Percentiles rank a stretch among this genome's conserved stretches.
phyloP scores from a whole-genome alignment of 768 basidiomycete species.

The Phylloporus scabripes region DNA sequence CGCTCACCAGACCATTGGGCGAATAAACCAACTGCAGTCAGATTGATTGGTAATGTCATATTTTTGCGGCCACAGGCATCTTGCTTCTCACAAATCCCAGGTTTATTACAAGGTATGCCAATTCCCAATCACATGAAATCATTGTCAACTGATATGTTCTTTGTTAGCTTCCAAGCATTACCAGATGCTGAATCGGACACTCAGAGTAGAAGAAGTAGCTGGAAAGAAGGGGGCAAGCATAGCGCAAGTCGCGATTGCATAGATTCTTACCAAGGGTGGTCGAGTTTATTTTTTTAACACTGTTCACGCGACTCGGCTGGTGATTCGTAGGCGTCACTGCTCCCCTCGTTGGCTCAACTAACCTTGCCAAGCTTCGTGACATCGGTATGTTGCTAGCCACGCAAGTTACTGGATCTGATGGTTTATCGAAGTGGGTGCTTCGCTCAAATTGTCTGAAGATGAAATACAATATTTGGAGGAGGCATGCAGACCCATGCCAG shows the following conservation, averaged over 20 bases:
- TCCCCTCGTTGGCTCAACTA: constrained; percentile 43
- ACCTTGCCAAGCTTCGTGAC: constrained; percentile 36
- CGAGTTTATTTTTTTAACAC: constrained; percentile 4
- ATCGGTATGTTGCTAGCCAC: constrained; percentile 24
- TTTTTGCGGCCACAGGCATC: not conserved
- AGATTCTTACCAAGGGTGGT: constrained; percentile 32
- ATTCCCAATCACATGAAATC: constrained; percentile 20
- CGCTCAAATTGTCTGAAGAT: constrained; percentile 42
- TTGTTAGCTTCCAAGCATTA: no score
- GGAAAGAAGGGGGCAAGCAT: constrained; percentile 34
- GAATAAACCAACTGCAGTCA: constrained; percentile 25
- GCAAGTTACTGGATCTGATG: constrained; percentile 4
- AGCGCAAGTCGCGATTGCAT: constrained; percentile 41
- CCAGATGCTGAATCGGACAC: not conserved
- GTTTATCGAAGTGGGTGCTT: constrained; percentile 25
- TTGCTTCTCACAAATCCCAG: constrained; percentile 11
- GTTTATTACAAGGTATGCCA: constrained; percentile 24
- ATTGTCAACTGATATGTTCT: constrained; percentile 25
- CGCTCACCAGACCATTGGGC: constrained; percentile 31
- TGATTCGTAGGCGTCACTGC: constrained; percentile 31
- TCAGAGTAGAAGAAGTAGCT: constrained; percentile 39
- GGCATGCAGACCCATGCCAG: constrained; percentile 37
- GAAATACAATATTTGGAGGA: constrained; percentile 45
- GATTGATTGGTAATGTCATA: constrained; percentile 18
- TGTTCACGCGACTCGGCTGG: not conserved